Conservation (phyloP, 805 yeast species). For the Candida nanaspora region DNA sequence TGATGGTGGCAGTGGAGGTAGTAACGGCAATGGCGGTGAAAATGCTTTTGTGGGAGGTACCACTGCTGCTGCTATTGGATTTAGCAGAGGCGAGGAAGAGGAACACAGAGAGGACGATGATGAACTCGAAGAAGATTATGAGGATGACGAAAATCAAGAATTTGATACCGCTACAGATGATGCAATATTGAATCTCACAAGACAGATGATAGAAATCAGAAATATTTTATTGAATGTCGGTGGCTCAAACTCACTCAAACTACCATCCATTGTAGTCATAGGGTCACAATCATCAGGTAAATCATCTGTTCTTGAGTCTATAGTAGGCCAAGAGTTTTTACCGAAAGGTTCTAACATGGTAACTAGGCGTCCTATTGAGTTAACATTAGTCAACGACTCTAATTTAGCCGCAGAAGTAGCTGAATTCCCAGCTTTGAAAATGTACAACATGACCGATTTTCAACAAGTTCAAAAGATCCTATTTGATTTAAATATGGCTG, state of each 20-base stretch:
- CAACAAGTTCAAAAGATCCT: constrained; percentile 82
- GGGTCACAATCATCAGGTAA: constrained; percentile 98
- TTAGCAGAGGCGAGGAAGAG: constrained; percentile 16
- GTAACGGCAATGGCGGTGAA: constrained; percentile 20
- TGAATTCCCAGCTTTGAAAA: constrained; percentile 85
- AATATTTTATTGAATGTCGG: constrained; percentile 70
- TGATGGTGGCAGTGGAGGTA: constrained; percentile 26
- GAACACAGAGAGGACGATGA: constrained; percentile 34
- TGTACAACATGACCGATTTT: constrained; percentile 81
- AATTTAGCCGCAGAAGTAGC: constrained; percentile 73
- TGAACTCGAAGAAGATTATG: constrained; percentile 35
- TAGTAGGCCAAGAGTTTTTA: constrained; percentile 95
- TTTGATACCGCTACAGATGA: constrained; percentile 54
- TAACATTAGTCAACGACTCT: constrained; percentile 87
- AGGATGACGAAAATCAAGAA: constrained; percentile 38
- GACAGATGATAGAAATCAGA: constrained; percentile 96
- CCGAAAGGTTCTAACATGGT: constrained; percentile 99
- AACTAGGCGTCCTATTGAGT: constrained; percentile 93
- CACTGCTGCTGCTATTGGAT: constrained; percentile 43
- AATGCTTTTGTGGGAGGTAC: constrained; percentile 43
- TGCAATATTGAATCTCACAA: constrained; percentile 82
- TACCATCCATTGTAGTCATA: constrained; percentile 93
- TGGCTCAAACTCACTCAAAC: constrained; percentile 61
- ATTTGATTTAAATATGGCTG: constrained; percentile 86
- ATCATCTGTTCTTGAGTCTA: constrained; percentile 90